phyloP scores from a whole-genome alignment of 768 basidiomycete species.

The Trametes villosa region DNA sequence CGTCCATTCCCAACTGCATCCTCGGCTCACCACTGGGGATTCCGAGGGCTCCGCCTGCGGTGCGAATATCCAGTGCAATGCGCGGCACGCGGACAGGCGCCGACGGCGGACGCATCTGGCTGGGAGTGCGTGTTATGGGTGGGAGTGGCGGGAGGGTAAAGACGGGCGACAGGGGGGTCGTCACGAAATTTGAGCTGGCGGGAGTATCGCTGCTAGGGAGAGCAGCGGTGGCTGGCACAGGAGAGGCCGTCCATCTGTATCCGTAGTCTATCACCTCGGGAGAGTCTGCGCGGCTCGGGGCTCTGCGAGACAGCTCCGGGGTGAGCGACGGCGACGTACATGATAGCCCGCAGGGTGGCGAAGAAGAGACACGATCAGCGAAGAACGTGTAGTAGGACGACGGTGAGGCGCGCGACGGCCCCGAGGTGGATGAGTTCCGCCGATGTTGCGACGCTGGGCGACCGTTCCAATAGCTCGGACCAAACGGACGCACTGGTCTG shows the following conservation, averaged over 20 bases:
- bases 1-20: conserved; percentile 21
- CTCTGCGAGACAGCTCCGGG: conserved; percentile 7
- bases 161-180: conserved; percentile 15
- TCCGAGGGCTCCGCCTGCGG: not conserved
- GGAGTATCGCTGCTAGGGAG: conserved; percentile 6
- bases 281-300: conserved; percentile 8
- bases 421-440: conserved; percentile 18
- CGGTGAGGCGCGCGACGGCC: conserved; percentile 4
- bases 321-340: conserved; percentile 28
- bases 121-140: conserved; percentile 1
- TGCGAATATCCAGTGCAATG: conserved; percentile 7
- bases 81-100: conserved; percentile 11
- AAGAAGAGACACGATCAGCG: conserved; percentile 38
- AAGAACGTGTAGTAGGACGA: conserved; percentile 44
- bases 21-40: conserved; percentile 14
- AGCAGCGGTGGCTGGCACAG: conserved; percentile 10
- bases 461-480: conserved; percentile 35
- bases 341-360: conserved; percentile 44
- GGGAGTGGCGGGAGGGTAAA: conserved; percentile 20
- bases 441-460: conserved; percentile 15
- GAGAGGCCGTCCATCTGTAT: conserved; percentile 27
- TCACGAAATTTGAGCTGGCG: not conserved
- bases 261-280: conserved; percentile 21
- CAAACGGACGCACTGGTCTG: conserved; percentile 27
- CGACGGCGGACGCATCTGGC: conserved; percentile 20